Evolutionary conservation across 2,329 filamentous ascomycete genomes (phyloP), one percentile per base, ranked within the genome.

Genomic region (Calonectria ilicicola): DNA sequence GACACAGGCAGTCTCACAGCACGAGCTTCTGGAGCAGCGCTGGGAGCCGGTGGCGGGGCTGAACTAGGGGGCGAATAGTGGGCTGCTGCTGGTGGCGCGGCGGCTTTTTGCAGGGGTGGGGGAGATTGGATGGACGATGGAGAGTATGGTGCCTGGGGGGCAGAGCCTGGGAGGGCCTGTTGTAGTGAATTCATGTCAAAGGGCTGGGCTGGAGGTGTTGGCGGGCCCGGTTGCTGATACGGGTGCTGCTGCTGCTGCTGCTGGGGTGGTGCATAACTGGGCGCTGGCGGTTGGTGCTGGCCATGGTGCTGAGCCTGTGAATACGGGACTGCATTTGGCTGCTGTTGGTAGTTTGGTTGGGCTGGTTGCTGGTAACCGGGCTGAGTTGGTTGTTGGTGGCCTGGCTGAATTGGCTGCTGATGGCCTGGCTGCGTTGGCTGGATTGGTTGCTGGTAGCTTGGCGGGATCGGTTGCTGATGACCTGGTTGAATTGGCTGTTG

Each of bases 131-230:
- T 40, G 14, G 53, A 60, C 9, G 35, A 38, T 7, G 53, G 53
- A 7, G 53, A 60, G 19, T 32, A 23, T 17, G 63, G 49, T 10
- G 49, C 19, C 42, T 58, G 51, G 1, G 63, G 27, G 29, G 19
- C 38, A 17, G 42, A 19, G 17, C 6, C 7, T 23, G 68, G 51
- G 8, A 70, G 40, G 23, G 68, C 46, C 10, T 70, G 62, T 6
- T 60, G 40, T 17, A 67, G 23, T 1, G 68, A 70, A 44, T 42
- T 67, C 68, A 70, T 65, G 29, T 62, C 58, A 40, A 62, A 70
- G 6, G 62, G n/a, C 40, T 66, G 68, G 8, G 46, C 17, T 23
- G 62, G 68, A 0, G 53, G 53, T 19, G 53, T 60, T 26, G 53
- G 53, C 9, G 53, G 53, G 2, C 53, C 53, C 10, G 53, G n/a